Base-by-base conservation (phyloP, 2,329 filamentous ascomycete genomes). In the Falciphora oryzae region DNA sequence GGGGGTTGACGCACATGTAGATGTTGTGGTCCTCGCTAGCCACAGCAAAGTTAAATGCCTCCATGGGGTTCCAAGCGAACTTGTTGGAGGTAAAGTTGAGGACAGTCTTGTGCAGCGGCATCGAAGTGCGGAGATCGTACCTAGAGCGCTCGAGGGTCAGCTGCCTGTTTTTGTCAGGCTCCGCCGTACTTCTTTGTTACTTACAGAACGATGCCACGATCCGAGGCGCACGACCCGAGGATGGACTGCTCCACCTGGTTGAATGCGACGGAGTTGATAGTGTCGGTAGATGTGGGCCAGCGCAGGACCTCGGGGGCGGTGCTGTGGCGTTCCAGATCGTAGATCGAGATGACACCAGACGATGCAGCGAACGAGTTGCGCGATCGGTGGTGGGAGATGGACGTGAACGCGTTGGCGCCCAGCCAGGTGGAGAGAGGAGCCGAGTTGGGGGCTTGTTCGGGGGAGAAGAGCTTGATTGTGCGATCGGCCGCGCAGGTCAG, bases 191-290 rank as follows among this genome's bases (percentile, higher is more conserved):
- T 10, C 10, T 50, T 4, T 25, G 22, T 18, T 7, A 35, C 62
- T 32, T 59, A 63, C 62, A 99, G 84, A 57, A 97, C 89, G 66
- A 99, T 80, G 32, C 90, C 91, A 68, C 94, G 87, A 74, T 99
- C 95, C 13, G 89, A 91, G 50, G 91, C 92, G 67, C 90, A 89
- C 0, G 92, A 95, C 10, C 89, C 95, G 35, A 99, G 81, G 58
- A 99, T 86, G 0, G 92, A 96, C 0, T 94, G 97, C 79, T 99
- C 95, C 53, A 91, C 90, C 74, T 96, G 90, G 78, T 98, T 99
- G 80, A 98, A 96, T 57, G 91, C 85, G 65, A 97, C 85, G 16
- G 90, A 85, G 58, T 87, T 96, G 76, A 98, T 95, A 4, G 95
- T 98, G 76, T 97, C 95, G 65, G 91, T 89, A 13, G 89, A 87